phyloP scores from a whole-genome alignment of 2,329 filamentous ascomycete genomes.

The Sphaceloma murrayae region DNA sequence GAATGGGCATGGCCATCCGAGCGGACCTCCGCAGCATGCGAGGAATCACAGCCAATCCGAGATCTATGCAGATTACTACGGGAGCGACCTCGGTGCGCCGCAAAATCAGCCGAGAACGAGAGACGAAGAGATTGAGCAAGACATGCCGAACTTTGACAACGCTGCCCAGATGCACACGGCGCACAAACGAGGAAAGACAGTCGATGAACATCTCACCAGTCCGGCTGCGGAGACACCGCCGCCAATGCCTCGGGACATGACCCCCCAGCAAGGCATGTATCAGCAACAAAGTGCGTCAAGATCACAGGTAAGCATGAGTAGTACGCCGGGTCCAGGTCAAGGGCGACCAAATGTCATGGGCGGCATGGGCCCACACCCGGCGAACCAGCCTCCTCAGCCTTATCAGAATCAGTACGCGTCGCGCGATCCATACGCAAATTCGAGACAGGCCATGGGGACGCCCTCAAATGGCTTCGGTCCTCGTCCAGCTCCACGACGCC shows the following conservation, averaged over 20 bases:
- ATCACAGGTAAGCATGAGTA: not conserved
- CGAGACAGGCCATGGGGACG: not conserved
- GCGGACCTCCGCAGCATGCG: conserved; percentile 17
- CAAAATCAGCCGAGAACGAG: conserved; percentile 26
- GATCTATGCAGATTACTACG: conserved; percentile 43
- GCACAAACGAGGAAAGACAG: conserved; percentile 26
- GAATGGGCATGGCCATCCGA: conserved; percentile 1
- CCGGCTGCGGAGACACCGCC: conserved; percentile 15
- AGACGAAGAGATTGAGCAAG: conserved; percentile 40
- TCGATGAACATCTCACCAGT: conserved; percentile 26
- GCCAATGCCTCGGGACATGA: conserved; percentile 35
- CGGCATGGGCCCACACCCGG: conserved; percentile 10
- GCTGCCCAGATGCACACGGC: not conserved
- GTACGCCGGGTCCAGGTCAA: conserved; percentile 4
- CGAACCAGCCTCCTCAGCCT: conserved; percentile 14
- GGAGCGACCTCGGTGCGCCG: conserved; percentile 25
- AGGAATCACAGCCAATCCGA: conserved; percentile 39
- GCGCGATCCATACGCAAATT: conserved; percentile 6
- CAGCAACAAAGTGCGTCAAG: not conserved
- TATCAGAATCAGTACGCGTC: conserved; percentile 16
- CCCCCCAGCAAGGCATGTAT: conserved; percentile 35
- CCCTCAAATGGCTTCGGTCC: not conserved
- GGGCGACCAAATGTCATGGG: not conserved
- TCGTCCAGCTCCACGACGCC: conserved; percentile 4
- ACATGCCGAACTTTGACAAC: conserved; percentile 57